Evolutionary conservation across 1,284 basidiomycete species (phyloP).

Genomic region (Ustilago bromivora): DNA sequence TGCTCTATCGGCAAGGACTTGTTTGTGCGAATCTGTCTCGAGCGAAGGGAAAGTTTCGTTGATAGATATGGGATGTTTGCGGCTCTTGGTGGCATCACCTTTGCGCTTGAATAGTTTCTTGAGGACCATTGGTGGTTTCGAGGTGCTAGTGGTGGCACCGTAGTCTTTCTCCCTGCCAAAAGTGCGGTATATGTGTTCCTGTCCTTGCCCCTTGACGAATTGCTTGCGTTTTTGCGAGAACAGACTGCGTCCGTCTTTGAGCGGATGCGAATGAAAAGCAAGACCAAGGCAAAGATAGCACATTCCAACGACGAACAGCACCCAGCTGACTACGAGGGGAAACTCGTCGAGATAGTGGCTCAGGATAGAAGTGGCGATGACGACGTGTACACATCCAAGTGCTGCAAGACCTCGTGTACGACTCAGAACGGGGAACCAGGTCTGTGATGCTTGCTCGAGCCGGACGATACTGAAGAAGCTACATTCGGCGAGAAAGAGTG

Average conservation of each 20-base stretch:
- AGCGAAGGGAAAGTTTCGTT: conserved; percentile 48
- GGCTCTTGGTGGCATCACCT: neutral
- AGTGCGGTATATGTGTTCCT: conserved; percentile 10
- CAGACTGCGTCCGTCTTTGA: conserved; percentile 35
- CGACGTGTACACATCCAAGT: conserved; percentile 49
- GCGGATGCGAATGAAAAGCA: conserved; percentile 13
- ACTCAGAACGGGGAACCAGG: conserved; percentile 51
- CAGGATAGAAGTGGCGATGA: conserved; percentile 40
- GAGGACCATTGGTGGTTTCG: conserved; percentile 1
- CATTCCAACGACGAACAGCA: conserved; percentile 51
- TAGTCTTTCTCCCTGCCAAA: conserved; percentile 11
- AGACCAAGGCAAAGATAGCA: conserved; percentile 32
- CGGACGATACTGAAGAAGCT: conserved; percentile 39
- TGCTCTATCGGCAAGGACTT: conserved; percentile 38
- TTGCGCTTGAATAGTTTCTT: conserved; percentile 24
- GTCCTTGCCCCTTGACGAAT: conserved; percentile 4
- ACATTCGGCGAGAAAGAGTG: conserved; percentile 42
- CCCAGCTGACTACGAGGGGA: conserved; percentile 53
- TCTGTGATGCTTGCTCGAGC: conserved; percentile 22
- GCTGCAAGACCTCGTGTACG: conserved; percentile 35
- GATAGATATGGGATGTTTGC: conserved; percentile 25
- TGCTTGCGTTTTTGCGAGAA: conserved; percentile 15
- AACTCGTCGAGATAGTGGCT: conserved; percentile 50
- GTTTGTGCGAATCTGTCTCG: conserved; percentile 42
- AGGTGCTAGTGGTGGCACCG: conserved; percentile 10